phyloP scores from a whole-genome alignment of 2,329 filamentous ascomycete species.

The Penicillium thymicola region DNA sequence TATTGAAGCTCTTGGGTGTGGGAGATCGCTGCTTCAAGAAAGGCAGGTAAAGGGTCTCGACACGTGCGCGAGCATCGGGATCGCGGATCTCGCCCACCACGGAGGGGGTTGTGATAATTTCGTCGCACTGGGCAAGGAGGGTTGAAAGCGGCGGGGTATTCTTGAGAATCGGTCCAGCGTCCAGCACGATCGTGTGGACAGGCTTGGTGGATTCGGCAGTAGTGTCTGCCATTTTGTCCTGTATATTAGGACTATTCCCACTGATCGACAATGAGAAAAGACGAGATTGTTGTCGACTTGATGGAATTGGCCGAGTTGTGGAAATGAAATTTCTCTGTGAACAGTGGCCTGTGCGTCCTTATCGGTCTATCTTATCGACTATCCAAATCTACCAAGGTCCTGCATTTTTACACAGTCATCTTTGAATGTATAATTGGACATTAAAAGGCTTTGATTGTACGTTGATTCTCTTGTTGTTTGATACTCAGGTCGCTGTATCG shows the following conservation, averaged over 20 bases:
- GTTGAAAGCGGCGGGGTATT: slow-evolving; percentile 84
- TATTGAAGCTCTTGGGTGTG: slow-evolving; percentile 69
- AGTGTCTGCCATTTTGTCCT: slow-evolving; percentile 22
- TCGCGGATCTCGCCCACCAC: slow-evolving; percentile 88
- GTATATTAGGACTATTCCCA: background rate
- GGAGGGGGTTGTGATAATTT: slow-evolving; percentile 76
- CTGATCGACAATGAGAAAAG: background rate
- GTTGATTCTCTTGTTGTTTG: too few species aligned
- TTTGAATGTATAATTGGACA: background rate
- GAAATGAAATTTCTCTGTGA: slow-evolving; percentile 30
- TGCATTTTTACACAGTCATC: background rate
- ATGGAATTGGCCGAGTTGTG: slow-evolving; percentile 8
- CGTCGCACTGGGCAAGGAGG: slow-evolving; percentile 71
- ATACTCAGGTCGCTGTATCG: fast-evolving
- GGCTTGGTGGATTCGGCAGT: slow-evolving; percentile 52
- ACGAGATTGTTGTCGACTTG: slow-evolving; percentile 4
- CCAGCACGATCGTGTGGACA: slow-evolving; percentile 79
- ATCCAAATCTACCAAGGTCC: slow-evolving; percentile 7
- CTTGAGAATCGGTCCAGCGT: slow-evolving; percentile 89
- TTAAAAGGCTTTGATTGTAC: background rate
- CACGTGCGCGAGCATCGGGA: slow-evolving; percentile 70
- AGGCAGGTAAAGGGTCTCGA: slow-evolving; percentile 80
- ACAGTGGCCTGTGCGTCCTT: slow-evolving; percentile 37
- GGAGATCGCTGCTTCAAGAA: slow-evolving; percentile 79
- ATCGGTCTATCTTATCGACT: slow-evolving; percentile 41